Evolutionary conservation across 305 asterid species (phyloP).

Genomic region (Fraxinus sp.): DNA sequence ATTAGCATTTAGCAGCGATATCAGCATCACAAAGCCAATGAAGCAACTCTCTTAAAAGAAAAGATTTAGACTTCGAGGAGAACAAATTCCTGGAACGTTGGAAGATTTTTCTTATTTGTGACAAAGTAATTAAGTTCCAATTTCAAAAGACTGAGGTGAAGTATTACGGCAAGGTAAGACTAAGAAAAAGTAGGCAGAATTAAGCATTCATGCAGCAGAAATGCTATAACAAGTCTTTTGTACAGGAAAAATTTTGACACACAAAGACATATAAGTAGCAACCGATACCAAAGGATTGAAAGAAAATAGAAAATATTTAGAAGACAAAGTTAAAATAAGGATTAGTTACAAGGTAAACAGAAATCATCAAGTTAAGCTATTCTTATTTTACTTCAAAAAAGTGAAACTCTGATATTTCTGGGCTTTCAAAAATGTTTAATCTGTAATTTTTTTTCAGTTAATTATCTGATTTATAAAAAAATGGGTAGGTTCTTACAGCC

Average conservation of each 20-base stretch:
- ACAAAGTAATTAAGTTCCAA: not conserved
- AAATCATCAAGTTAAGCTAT: not conserved
- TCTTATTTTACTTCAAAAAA: not conserved
- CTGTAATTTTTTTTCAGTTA: not conserved
- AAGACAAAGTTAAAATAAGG: constrained; percentile 11
- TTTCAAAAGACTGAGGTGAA: too few relatives aligned
- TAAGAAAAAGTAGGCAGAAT: too few relatives aligned
- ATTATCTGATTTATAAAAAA: not conserved
- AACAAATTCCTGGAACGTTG: not conserved
- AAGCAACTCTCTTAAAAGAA: not conserved
- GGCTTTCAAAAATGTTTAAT: not conserved
- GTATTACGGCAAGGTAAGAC: too few relatives aligned
- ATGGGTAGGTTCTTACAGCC: constrained; percentile 54
- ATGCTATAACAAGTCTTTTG: too few relatives aligned
- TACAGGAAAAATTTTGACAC: too few relatives aligned
- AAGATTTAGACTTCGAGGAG: not conserved
- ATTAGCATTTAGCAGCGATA: not conserved
- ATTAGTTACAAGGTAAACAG: not conserved
- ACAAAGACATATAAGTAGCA: too few relatives aligned
- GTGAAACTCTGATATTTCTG: not conserved
- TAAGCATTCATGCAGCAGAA: too few relatives aligned
- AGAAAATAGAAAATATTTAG: not conserved
- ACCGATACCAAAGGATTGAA: too few relatives aligned
- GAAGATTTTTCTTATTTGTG: too few relatives aligned
- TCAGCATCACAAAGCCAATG: not conserved